phyloP scores from a whole-genome alignment of 2,329 filamentous ascomycete species.

The Fonsecaea erecta region DNA sequence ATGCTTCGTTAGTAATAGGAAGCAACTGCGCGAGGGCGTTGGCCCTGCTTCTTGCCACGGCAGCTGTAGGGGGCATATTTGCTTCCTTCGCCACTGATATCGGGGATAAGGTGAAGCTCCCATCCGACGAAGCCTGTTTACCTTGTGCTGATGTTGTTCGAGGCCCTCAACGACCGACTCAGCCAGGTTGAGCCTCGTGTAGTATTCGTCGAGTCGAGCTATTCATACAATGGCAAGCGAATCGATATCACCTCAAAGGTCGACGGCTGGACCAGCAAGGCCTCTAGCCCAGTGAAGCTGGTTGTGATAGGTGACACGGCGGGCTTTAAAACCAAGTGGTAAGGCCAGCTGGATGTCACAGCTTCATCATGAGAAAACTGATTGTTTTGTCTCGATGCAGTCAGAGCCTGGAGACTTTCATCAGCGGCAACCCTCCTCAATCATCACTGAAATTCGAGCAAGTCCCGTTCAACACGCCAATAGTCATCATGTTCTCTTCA shows the following conservation, averaged over 20 bases:
- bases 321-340: neutral
- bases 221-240: slow-evolving; percentile 13
- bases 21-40: slow-evolving; percentile 2
- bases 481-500: slow-evolving; percentile 53
- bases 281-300: neutral
- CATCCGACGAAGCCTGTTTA: neutral
- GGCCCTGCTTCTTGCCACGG: slow-evolving; percentile 11
- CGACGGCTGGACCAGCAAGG: neutral
- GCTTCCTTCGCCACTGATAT: slow-evolving; percentile 17
- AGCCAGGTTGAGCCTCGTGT: slow-evolving; percentile 2
- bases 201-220: slow-evolving; percentile 2
- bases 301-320: slow-evolving; percentile 1
- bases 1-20: slow-evolving; percentile 7
- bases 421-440: neutral
- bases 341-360: neutral
- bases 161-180: slow-evolving; percentile 9
- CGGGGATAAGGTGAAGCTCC: slow-evolving; percentile 7
- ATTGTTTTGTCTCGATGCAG: neutral
- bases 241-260: neutral
- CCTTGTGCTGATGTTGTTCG: neutral
- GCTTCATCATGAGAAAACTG: neutral
- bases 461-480: slow-evolving; percentile 72
- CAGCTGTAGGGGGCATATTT: slow-evolving; percentile 13
- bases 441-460: slow-evolving; percentile 58
- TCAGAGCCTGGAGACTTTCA: neutral